Evolutionary conservation across 352 stramenopile genomes (phyloP).

Genomic region (Blastocystis sp.): DNA sequence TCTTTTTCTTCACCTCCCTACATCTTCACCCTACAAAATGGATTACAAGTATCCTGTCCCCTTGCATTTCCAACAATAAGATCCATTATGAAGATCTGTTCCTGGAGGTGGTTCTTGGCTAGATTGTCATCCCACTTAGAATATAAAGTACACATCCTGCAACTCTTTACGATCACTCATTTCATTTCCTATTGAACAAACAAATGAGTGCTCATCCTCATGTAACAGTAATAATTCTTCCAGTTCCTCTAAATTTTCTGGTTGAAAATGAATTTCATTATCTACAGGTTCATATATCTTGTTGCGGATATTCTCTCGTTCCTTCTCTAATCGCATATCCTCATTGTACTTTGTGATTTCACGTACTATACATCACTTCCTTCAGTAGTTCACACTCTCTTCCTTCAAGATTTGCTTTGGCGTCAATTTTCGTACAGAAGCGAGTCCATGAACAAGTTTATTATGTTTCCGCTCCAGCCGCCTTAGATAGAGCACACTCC

Average conservation of each 20-base stretch:
- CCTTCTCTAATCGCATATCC: conserved; percentile 53
- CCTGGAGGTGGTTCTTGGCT: conserved; percentile 66
- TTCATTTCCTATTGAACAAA: not conserved
- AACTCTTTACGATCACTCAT: not conserved
- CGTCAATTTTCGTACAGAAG: conserved; percentile 27
- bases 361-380: conserved; percentile 3
- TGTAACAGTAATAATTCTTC: conserved; percentile 30
- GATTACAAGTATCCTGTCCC: conserved; percentile 36
- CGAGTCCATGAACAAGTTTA: conserved; percentile 53
- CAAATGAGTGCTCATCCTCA: conserved; percentile 23
- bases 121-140: not conserved
- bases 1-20: conserved; percentile 41
- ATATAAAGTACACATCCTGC: not conserved
- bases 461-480: conserved; percentile 39
- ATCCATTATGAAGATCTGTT: conserved; percentile 57
- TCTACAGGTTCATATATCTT: conserved; percentile 44
- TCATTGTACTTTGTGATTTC: conserved; percentile 67
- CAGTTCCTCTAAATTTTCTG: conserved; percentile 28
- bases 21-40: not conserved
- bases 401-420: conserved; percentile 63
- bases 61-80: conserved; percentile 66
- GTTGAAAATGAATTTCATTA: conserved; percentile 63
- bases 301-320: conserved; percentile 40
- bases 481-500: conserved; percentile 42
- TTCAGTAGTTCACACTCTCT: not conserved